Conservation (phyloP, 345 rosid genomes). For the Syzygium aqueum region DNA sequence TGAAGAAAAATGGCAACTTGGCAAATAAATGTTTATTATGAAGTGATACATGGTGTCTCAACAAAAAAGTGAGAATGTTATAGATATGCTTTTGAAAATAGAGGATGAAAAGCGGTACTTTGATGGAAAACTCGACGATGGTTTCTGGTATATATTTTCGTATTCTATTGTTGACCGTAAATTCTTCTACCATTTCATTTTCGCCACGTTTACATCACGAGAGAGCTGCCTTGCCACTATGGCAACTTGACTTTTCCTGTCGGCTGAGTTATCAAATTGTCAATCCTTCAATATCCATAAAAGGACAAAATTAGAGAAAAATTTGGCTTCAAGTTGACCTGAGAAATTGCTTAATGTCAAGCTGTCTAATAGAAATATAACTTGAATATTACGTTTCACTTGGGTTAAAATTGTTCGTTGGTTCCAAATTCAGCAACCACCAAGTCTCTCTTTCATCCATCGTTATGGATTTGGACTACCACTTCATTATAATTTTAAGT, state of each 20-base stretch:
- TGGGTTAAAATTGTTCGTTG: not conserved
- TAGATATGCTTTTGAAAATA: not conserved
- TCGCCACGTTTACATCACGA: not conserved
- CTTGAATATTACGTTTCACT: not conserved
- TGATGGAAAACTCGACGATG: not conserved
- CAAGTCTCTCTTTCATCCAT: not conserved
- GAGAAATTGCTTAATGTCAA: not conserved
- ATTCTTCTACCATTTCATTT: not conserved
- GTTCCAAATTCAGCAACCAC: not conserved
- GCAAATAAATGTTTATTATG: not conserved
- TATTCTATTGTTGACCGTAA: not conserved
- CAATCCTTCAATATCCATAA: not conserved
- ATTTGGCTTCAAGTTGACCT: not conserved
- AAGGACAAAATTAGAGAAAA: not conserved
- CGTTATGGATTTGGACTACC: not conserved
- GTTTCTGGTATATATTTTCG: not conserved
- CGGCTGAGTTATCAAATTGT: not conserved
- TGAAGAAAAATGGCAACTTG: not conserved
- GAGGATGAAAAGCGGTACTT: not conserved
- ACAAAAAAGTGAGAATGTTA: not conserved
- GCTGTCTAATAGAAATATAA: not conserved
- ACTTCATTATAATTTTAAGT: not conserved
- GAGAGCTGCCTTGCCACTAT: not conserved
- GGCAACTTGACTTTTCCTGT: not conserved
- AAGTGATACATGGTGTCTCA: not conserved